A percentile compares a stretch with the other conserved stretches of the same genome.
These are phyloP conservation scores for Candida maesae DNA, from an alignment of 805 yeast genomes.

Conservation along the genomic window DNA sequence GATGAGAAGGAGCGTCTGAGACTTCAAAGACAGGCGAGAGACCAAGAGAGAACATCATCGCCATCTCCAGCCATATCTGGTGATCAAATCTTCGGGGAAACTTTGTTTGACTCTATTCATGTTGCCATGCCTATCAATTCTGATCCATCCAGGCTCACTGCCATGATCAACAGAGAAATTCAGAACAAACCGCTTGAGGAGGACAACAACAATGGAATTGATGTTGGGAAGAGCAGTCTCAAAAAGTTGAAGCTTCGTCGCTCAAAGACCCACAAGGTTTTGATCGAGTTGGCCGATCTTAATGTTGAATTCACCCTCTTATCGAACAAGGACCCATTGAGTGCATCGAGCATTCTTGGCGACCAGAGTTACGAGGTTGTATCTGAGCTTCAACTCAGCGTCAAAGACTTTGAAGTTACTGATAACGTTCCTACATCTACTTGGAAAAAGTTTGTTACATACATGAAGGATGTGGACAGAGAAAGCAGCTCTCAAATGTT, in stretches of 20 bases:
- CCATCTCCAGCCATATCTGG: background rate
- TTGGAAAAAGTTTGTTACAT: conserved; percentile 81
- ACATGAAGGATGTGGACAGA: conserved; percentile 62
- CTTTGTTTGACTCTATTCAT: conserved; percentile 76
- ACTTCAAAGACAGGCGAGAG: conserved; percentile 3
- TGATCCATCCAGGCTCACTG: conserved; percentile 44
- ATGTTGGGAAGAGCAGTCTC: conserved; percentile 23
- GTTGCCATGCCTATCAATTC: conserved; percentile 50
- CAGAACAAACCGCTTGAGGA: conserved; percentile 25
- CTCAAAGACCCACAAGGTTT: conserved; percentile 56
- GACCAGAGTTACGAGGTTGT: conserved; percentile 41
- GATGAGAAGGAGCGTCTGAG: conserved; percentile 15
- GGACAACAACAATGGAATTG: conserved; percentile 21
- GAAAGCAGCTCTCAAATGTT: conserved; percentile 68
- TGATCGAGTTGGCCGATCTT: conserved; percentile 52
- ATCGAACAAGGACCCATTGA: conserved; percentile 44
- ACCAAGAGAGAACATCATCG: conserved; percentile 8
- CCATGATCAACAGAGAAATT: conserved; percentile 50
- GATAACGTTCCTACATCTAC: conserved; percentile 86
- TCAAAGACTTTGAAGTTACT: conserved; percentile 54
- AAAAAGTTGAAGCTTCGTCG: conserved; percentile 58
- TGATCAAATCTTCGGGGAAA: conserved; percentile 48
- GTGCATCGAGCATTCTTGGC: conserved; percentile 10
- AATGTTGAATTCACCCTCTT: conserved; percentile 43
- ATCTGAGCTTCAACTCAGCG: conserved; percentile 44